These are phyloP conservation scores for Trametes maxima DNA, from an alignment of 768 basidiomycete species.

Conservation along the genomic window DNA sequence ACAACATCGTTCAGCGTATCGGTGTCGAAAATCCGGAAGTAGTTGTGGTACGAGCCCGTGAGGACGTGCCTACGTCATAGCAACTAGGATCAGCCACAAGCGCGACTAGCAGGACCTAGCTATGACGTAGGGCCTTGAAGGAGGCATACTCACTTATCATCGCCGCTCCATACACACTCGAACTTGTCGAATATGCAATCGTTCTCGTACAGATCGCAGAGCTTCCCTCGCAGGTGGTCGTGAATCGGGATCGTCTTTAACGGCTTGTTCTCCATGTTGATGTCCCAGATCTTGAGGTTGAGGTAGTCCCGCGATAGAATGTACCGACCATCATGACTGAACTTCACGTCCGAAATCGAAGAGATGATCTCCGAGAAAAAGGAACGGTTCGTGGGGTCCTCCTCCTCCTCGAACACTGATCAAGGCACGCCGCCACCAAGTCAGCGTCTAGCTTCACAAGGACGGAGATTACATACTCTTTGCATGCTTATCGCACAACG, in stretches of 20 bases:
- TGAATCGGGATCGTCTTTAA: conserved; percentile 98
- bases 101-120: conserved; percentile 25
- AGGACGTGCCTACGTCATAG: conserved; percentile 74
- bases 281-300: conserved; percentile 98
- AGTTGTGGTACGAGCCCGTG: conserved; percentile 99
- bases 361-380: conserved; percentile 99
- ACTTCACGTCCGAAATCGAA: conserved; percentile 99
- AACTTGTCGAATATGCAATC: conserved; percentile 99
- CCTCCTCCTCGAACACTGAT: conserved; percentile 97
- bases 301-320: conserved; percentile 97
- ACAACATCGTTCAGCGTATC: conserved; percentile 88
- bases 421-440: conserved; percentile 7
- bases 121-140: neutral
- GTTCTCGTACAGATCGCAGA: conserved; percentile 98
- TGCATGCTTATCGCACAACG: conserved; percentile 92
- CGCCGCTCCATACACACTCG: conserved; percentile 97
- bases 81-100: neutral
- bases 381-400: conserved; percentile 94
- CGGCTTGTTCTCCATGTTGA: conserved; percentile 97
- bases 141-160: conserved; percentile 78
- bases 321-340: conserved; percentile 96
- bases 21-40: conserved; percentile 98
- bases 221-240: conserved; percentile 94
- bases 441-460: conserved; percentile 5
- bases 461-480: conserved; percentile 68